A percentile compares a stretch with the other conserved stretches of the same genome.
These are phyloP conservation scores for Phytopythium cucurbitacearum DNA, from an alignment of 352 stramenopile species.

Conservation along the genomic window DNA sequence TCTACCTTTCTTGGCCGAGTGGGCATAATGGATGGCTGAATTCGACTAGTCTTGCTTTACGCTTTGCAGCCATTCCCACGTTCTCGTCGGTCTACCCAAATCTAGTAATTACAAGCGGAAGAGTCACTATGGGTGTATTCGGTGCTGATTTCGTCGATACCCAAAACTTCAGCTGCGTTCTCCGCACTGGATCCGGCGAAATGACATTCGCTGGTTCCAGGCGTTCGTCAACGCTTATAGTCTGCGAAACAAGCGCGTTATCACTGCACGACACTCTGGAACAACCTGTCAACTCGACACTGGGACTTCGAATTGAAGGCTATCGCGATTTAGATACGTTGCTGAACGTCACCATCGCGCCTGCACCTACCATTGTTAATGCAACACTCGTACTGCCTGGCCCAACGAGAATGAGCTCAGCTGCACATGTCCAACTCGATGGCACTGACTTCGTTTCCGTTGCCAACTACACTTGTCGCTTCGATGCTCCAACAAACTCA, in stretches of 20 bases:
- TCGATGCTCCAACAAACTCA: conserved; percentile 16
- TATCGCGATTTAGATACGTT: too few species aligned
- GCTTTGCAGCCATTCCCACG: conserved; percentile 8
- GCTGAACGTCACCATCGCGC: too few species aligned
- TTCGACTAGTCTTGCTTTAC: conserved; percentile 25
- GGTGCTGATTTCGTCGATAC: conserved; percentile 18
- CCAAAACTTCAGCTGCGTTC: conserved; percentile 16
- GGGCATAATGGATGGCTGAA: conserved; percentile 13
- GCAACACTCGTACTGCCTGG: too few species aligned
- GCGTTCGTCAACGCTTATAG: too few species aligned
- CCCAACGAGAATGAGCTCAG: too few species aligned
- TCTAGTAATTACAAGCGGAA: too few species aligned
- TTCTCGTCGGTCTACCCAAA: conserved; percentile 23
- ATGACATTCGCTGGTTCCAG: too few species aligned
- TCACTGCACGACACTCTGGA: too few species aligned
- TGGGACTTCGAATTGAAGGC: too few species aligned
- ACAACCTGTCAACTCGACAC: too few species aligned
- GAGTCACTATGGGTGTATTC: conserved; percentile 16
- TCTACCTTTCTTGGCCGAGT: conserved; percentile 22
- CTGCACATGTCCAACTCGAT: conserved; percentile 6
- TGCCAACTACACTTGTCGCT: conserved; percentile 30
- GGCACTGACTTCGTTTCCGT: conserved; percentile 40
- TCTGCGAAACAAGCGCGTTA: too few species aligned
- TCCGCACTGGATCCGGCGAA: conserved; percentile 12
- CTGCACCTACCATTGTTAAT: too few species aligned